Base-by-base conservation (phyloP, 352 stramenopile genomes). In the Phytophthora meadii region DNA sequence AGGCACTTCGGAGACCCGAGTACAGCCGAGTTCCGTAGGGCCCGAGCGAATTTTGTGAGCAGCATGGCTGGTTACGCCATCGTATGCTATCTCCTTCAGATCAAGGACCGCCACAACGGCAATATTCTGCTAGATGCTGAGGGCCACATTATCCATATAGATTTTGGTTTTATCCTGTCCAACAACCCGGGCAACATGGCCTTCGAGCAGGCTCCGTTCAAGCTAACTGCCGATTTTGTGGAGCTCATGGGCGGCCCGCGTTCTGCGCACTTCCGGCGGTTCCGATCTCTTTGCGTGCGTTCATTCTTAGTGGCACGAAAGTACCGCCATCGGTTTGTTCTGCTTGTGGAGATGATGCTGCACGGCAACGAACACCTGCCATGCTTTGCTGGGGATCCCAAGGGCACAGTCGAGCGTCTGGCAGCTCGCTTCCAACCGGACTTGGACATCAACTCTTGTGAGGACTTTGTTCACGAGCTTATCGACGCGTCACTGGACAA, bases 101-200 rank as follows among this genome's bases (percentile, higher is more conserved):
- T 99, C 65, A 99, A 99, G 80, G 97, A 99, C 69, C 82, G 97
- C 12, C 97, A 99, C 80, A 99, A 99, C 73, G 97, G 97, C 52
- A 99, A 99, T 71, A 97, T 99, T 66, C 68, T 99, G 44, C 65
- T 99, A 2, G 93, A 98, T 64, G 97, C 97, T 27, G 92, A 97
- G 61, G 97, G 97, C 9, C 96, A 98, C 70, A 82, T 99, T 56
- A 97, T 99, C 54, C 97, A 99, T 72, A 99, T 99, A 62, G 97
- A 99, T 76, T 97, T 97, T 72, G 89, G 88, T 32, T 99, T 98
- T 78, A 97, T 98, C 69, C 89, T 99, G 61, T 82, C 95, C 28
- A 98, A 93, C 50, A 93, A 90, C 40, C 90, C 92, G 8, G 97
- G 97, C 53, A 98, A 98, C 72, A 90, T 94, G 67, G 91, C 84